Evolutionary conservation across 345 rosid genomes (phyloP).

Genomic region (Eucalyptus pauciflora): DNA sequence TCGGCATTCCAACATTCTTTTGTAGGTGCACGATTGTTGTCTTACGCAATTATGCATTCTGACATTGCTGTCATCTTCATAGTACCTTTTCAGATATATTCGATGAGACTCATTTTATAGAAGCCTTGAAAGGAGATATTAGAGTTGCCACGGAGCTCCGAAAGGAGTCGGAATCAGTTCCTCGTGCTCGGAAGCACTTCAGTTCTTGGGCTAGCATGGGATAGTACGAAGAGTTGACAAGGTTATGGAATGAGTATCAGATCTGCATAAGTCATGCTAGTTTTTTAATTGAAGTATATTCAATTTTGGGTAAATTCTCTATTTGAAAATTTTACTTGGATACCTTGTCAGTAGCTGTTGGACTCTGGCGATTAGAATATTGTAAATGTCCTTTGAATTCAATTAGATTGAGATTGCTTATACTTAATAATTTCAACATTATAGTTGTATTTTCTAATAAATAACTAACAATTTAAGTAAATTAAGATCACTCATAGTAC

Average conservation of each 20-base stretch:
- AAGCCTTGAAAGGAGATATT: conserved; percentile 47
- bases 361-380: too few relatives aligned
- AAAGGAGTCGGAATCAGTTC: conserved; percentile 49
- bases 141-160: conserved; percentile 66
- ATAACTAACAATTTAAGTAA: too few relatives aligned
- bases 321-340: too few relatives aligned
- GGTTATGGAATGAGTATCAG: conserved; percentile 56
- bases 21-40: not conserved
- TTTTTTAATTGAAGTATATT: too few relatives aligned
- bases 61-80: not conserved
- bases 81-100: conserved; percentile 76
- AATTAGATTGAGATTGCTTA: too few relatives aligned
- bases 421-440: too few relatives aligned
- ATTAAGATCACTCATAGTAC: too few relatives aligned
- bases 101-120: conserved; percentile 62
- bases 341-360: too few relatives aligned
- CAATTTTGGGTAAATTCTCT: too few relatives aligned
- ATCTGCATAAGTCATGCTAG: conserved; percentile 6
- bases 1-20: not conserved
- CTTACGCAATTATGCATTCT: not conserved
- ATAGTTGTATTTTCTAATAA: too few relatives aligned
- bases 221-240: conserved; percentile 74
- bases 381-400: too few relatives aligned
- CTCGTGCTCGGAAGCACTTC: conserved; percentile 81
- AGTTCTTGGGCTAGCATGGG: conserved; percentile 71